Percentiles rank a stretch among this genome's conserved stretches.
phyloP scores from a whole-genome alignment of 768 basidiomycete species.

The Pulveroboletus ravenelii region DNA sequence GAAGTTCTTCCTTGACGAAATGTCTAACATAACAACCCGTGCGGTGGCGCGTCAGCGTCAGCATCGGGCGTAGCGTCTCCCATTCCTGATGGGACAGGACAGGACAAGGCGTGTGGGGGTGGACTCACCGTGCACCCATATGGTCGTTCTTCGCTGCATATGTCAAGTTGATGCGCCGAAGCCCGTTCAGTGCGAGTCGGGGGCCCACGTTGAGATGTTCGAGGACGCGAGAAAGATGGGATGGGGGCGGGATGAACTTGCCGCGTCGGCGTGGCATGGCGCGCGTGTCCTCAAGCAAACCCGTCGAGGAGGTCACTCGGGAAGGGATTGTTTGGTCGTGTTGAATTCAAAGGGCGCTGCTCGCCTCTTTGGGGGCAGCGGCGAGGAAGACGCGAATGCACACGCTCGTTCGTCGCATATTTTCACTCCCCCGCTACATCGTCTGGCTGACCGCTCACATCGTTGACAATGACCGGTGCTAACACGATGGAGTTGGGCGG shows the following conservation, averaged over 20 bases:
- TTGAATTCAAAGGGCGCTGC: conserved; percentile 19
- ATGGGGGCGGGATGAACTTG: conserved; percentile 41
- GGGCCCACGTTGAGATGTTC: conserved; percentile 48
- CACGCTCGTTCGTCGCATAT: too few species aligned
- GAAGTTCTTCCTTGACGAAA: conserved; percentile 76
- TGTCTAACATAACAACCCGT: conserved; percentile 46
- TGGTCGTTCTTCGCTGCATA: conserved; percentile 63
- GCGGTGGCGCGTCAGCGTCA: not conserved
- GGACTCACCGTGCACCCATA: conserved; percentile 66
- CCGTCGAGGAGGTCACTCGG: too few species aligned
- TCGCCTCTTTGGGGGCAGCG: conserved; percentile 7
- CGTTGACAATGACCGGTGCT: too few species aligned
- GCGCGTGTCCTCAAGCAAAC: not conserved
- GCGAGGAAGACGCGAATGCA: too few species aligned
- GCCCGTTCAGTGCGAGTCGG: conserved; percentile 42
- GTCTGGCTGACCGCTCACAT: too few species aligned
- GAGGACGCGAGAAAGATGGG: conserved; percentile 52
- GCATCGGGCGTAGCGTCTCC: too few species aligned
- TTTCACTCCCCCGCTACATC: too few species aligned
- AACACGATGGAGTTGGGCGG: too few species aligned
- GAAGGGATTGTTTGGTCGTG: conserved; percentile 15
- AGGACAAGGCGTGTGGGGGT: too few species aligned
- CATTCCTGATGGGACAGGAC: not conserved
- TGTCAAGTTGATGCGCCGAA: conserved; percentile 52
- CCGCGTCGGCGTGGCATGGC: conserved; percentile 25